A percentile compares a stretch with the other conserved stretches of the same genome.
Evolutionary conservation across 108 stramenopile species (phyloP).

Genomic region (Mediolabrus comicus): DNA sequence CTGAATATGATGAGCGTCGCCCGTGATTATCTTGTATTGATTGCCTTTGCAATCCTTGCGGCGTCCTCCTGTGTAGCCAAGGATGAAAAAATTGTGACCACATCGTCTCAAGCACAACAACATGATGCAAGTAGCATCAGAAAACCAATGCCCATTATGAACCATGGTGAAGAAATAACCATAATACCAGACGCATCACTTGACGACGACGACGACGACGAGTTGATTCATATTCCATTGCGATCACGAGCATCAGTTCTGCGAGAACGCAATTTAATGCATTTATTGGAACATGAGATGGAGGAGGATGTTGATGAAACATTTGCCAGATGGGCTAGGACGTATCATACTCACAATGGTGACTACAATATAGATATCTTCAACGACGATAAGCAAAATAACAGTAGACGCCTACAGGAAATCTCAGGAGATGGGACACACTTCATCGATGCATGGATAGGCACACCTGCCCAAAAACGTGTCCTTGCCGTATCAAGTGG

Average conservation of each 20-base stretch:
- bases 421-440: conserved; percentile 43
- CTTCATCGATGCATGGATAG: conserved; percentile 42
- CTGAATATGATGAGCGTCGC: too few species aligned
- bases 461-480: conserved; percentile 49
- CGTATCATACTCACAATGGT: background rate
- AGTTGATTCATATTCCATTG: conserved; percentile 37
- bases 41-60: background rate
- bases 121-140: background rate
- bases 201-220: background rate
- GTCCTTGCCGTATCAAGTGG: conserved; percentile 37
- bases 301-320: conserved; percentile 9
- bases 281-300: conserved; percentile 8
- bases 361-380: background rate
- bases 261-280: conserved; percentile 18
- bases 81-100: too few species aligned
- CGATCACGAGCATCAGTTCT: conserved; percentile 25
- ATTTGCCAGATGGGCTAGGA: conserved; percentile 1
- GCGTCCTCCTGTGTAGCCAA: background rate
- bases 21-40: background rate
- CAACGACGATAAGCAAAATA: background rate
- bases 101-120: background rate
- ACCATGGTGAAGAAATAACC: background rate
- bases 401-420: conserved; percentile 16
- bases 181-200: background rate
- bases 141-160: background rate